Percentiles rank a stretch among this genome's conserved stretches.
Evolutionary conservation across 371 early-diverging fungal species (phyloP).

Genomic region (Mortierella sp.): DNA sequence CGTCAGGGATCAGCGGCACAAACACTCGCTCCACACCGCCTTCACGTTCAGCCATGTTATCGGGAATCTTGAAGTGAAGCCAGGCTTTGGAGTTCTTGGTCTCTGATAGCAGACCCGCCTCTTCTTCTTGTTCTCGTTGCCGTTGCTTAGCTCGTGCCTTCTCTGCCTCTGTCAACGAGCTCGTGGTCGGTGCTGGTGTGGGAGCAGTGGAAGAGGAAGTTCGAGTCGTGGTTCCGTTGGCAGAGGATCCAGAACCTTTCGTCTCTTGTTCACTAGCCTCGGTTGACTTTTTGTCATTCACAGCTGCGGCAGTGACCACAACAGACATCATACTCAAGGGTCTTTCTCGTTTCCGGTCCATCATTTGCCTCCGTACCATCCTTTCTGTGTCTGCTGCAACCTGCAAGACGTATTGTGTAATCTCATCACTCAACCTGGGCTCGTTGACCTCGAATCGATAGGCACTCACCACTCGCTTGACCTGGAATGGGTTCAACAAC

Average conservation of each 20-base stretch:
- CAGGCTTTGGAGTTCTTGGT: slow-evolving; percentile 7
- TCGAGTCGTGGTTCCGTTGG: background rate
- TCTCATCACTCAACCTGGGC: slow-evolving; percentile 66
- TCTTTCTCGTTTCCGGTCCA: slow-evolving; percentile 42
- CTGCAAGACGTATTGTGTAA: slow-evolving; percentile 73
- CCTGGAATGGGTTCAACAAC: slow-evolving; percentile 73
- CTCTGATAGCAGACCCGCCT: slow-evolving; percentile 12
- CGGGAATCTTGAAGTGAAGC: slow-evolving; percentile 11
- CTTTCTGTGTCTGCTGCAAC: slow-evolving; percentile 68
- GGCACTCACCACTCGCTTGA: slow-evolving; percentile 69
- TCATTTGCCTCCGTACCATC: slow-evolving; percentile 16
- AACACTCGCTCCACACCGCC: slow-evolving; percentile 14
- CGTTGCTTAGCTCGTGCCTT: slow-evolving; percentile 19
- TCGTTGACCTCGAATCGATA: slow-evolving; percentile 90
- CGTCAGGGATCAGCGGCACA: slow-evolving; percentile 18
- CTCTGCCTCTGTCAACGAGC: slow-evolving; percentile 35
- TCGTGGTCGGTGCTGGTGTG: background rate
- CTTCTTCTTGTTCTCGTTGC: slow-evolving; percentile 15
- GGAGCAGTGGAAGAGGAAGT: background rate
- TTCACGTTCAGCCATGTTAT: slow-evolving; percentile 16
- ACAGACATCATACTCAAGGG: slow-evolving; percentile 38
- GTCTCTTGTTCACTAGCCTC: background rate
- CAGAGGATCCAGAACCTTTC: slow-evolving; percentile 4
- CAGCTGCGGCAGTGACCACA: background rate
- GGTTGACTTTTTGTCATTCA: background rate